Evolutionary conservation across 345 rosid species (phyloP).

Genomic region (Salix purpurea): DNA sequence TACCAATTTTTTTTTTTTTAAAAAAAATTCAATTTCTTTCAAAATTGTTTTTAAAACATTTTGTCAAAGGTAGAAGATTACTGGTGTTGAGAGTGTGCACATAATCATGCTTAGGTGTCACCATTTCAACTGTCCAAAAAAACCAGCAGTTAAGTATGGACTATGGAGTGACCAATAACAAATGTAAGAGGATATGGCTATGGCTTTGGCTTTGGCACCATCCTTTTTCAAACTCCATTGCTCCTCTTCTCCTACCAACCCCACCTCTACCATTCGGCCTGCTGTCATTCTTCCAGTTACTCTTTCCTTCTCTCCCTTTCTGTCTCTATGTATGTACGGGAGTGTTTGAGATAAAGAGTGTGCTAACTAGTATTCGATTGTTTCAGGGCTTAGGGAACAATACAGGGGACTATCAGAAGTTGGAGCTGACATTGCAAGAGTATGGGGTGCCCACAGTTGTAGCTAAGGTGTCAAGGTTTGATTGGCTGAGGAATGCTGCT

Average conservation of each 20-base stretch:
- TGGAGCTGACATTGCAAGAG: constrained; percentile 50
- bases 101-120: too few relatives aligned
- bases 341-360: neutral
- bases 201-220: constrained; percentile 38
- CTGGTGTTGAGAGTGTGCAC: too few relatives aligned
- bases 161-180: neutral
- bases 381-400: constrained; percentile 86
- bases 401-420: constrained; percentile 65
- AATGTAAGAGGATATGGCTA: neutral
- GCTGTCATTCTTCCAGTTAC: constrained; percentile 84
- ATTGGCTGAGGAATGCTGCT: constrained; percentile 92
- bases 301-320: constrained; percentile 7
- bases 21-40: too few relatives aligned
- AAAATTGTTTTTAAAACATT: too few relatives aligned
- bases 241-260: constrained; percentile 24
- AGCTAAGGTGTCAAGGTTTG: constrained; percentile 71
- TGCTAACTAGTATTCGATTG: neutral
- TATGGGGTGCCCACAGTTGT: constrained; percentile 65
- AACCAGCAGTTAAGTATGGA: neutral
- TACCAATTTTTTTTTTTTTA: too few relatives aligned
- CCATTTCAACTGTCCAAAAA: neutral
- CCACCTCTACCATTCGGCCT: constrained; percentile 45
- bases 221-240: constrained; percentile 28
- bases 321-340: neutral
- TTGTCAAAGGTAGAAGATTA: too few relatives aligned